Conservation (phyloP, 345 rosid genomes). For the Pseudoturritis turrita region DNA sequence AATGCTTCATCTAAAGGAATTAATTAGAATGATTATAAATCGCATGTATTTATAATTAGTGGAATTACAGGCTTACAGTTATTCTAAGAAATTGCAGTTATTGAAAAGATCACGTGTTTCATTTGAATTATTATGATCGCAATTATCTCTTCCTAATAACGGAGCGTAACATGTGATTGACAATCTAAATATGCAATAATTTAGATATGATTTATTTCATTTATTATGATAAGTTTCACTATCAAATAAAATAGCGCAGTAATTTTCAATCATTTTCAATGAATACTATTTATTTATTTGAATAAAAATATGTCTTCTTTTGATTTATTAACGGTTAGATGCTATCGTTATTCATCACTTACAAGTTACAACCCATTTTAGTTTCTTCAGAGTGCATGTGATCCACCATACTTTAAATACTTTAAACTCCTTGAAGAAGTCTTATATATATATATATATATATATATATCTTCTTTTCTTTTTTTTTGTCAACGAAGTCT, state of each 20-base stretch:
- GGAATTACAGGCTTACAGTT: not conserved
- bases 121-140: conserved; percentile 18
- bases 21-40: not conserved
- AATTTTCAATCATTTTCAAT: conserved; percentile 11
- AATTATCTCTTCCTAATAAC: conserved; percentile 24
- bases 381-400: conserved; percentile 26
- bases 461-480: too few relatives aligned
- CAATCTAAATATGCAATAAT: conserved; percentile 27
- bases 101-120: conserved; percentile 23
- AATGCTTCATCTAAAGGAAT: not conserved
- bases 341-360: conserved; percentile 6
- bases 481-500: too few relatives aligned
- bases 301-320: not conserved
- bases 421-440: not conserved
- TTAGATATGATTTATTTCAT: conserved; percentile 4
- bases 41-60: not conserved
- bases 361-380: conserved; percentile 16
- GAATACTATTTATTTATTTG: not conserved
- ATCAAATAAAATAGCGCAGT: not conserved
- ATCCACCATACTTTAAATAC: conserved; percentile 25
- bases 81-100: conserved; percentile 4
- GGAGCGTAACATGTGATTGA: conserved; percentile 32
- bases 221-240: not conserved
- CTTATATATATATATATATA: too few relatives aligned
- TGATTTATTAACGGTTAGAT: not conserved